Base-by-base conservation (phyloP, 2,329 filamentous ascomycete genomes). In the Fonsecaea nubica region DNA sequence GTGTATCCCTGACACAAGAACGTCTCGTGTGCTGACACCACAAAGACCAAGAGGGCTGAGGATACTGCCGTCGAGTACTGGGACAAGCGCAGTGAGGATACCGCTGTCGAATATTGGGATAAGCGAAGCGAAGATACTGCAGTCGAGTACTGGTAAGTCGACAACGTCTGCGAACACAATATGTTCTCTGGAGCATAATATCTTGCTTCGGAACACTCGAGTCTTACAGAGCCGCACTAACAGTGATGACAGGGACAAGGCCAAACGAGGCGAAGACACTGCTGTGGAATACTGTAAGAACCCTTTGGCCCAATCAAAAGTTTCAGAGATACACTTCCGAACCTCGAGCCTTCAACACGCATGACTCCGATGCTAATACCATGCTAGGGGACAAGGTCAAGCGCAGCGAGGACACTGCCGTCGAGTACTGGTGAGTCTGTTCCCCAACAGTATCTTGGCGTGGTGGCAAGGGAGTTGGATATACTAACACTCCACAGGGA, bases 31-130 rank as follows among this genome's bases (percentile, higher is more conserved):
- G n/a, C 25, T 30, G 45, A 38, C 12, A 13, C 36, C 9, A 0
- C 9, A 38, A 18, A 50, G 45, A 3, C 45, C 45, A 50, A 50
- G 45, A 18, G 45, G 2, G 45, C 45, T 2, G 45, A 50, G 45
- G 45, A 50, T n/a, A 57, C 53, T 21, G 54, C 54, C 12, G 54
- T 57, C 18, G 54, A 57, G 32, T 57, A 50, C 25, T 50, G 45
- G 45, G 45, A 50, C 25, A 50, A 50, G 13, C 45, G 45, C n/a
- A 9, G 10, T 30, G n/a, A 18, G n/a, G 45, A 50, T 15, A 57
- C 53, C n/a, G 54, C 54, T 38, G 54, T 57, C 10, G 54, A 57
- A 18, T 57, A 50, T 9, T 50, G 45, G 45, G 45, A 50, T 9
- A 50, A 50, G 13, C 45, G 45, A 4, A 9, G 10, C 10, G n/a